These are phyloP conservation scores for Spergularia marina DNA, from an alignment of 148 eudicot species.

Conservation along the genomic window DNA sequence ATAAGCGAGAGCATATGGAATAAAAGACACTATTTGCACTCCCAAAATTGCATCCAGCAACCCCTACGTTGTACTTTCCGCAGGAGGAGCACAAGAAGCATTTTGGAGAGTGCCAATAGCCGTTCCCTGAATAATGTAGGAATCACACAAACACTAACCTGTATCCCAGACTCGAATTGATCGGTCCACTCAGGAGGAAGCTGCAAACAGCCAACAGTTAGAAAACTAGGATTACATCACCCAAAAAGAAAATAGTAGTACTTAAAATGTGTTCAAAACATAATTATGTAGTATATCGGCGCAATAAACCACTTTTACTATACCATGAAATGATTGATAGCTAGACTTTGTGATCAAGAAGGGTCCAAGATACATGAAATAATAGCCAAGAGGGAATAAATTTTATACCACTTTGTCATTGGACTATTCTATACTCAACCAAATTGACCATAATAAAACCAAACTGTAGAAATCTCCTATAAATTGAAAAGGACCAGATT, in stretches of 20 bases:
- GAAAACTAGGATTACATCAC: constrained; percentile 22
- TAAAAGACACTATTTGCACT: background rate
- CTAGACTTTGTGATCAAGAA: constrained; percentile 19
- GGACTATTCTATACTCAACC: background rate
- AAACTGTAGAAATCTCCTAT: background rate
- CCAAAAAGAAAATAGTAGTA: constrained; percentile 12
- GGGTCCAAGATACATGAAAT: constrained; percentile 13
- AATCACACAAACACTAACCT: constrained; percentile 41
- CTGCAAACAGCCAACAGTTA: constrained; percentile 42
- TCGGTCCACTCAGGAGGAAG: constrained; percentile 96
- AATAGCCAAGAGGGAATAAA: constrained; percentile 5
- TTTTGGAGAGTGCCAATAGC: too few species aligned
- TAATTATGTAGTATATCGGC: constrained; percentile 30
- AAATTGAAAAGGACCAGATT: background rate
- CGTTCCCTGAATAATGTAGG: too few species aligned
- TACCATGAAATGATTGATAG: constrained; percentile 28
- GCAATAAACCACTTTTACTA: constrained; percentile 25
- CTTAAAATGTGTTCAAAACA: constrained; percentile 18
- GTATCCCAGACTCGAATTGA: constrained; percentile 95
- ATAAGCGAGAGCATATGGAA: background rate
- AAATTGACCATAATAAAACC: constrained; percentile 3
- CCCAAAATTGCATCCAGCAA: too few species aligned
- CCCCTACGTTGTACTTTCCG: too few species aligned
- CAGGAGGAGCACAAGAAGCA: too few species aligned
- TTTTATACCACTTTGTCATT: constrained; percentile 8